Percentiles rank a stretch among this genome's conserved stretches.
Conservation (phyloP, 1,139 yeast species). For the Sugiyamaella novakii region DNA sequence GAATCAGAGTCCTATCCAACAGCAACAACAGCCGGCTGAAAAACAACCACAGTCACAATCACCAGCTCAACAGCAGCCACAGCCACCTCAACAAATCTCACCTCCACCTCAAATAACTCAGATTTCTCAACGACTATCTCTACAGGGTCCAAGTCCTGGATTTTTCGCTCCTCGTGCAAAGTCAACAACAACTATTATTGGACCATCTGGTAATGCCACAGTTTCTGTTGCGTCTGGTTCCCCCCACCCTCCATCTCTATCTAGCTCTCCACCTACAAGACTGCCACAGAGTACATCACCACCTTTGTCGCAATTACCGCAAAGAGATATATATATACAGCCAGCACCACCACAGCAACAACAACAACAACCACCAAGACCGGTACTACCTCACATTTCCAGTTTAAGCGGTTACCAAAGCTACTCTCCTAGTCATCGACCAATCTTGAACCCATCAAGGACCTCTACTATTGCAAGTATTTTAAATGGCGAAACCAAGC, state of each 20-base stretch:
- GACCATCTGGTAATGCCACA: slow-evolving; percentile 1
- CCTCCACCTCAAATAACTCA: slow-evolving; percentile 1
- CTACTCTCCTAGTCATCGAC: slow-evolving; percentile 27
- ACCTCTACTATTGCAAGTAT: slow-evolving; percentile 29
- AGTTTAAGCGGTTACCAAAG: slow-evolving; percentile 18
- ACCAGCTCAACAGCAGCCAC: background rate
- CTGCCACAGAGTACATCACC: slow-evolving; percentile 23
- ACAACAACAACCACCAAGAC: slow-evolving; percentile 7
- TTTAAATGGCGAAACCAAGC: slow-evolving; percentile 25
- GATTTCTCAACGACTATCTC: slow-evolving; percentile 13
- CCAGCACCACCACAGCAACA: slow-evolving; percentile 14
- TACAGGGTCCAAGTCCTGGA: slow-evolving; percentile 32
- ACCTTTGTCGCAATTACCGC: background rate
- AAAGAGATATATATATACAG: slow-evolving; percentile 10
- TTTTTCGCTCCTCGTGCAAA: slow-evolving; percentile 33
- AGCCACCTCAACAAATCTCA: background rate
- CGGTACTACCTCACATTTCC: slow-evolving; percentile 14
- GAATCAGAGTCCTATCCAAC: background rate
- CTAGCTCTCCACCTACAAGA: slow-evolving; percentile 14
- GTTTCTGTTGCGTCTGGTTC: background rate
- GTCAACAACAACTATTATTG: slow-evolving; percentile 3
- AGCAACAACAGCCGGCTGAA: slow-evolving; percentile 5
- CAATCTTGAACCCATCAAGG: slow-evolving; percentile 29
- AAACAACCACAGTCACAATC: background rate
- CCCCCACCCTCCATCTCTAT: background rate